These are phyloP conservation scores for Endogone sp. DNA, from an alignment of 192 early-diverging fungal genomes.

Conservation along the genomic window DNA sequence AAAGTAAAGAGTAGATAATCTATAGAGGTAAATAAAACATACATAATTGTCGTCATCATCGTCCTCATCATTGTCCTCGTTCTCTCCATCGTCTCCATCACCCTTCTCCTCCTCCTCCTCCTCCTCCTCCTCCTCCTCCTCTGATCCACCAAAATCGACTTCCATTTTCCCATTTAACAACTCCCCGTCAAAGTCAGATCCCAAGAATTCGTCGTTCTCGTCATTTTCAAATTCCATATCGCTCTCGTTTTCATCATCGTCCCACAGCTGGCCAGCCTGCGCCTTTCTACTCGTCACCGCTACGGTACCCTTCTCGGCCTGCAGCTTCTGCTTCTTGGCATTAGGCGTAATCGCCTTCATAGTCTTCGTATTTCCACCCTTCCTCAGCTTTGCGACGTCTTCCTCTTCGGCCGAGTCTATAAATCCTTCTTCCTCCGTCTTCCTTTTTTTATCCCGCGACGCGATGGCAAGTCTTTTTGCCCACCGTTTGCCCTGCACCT, in stretches of 20 bases:
- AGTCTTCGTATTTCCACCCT: conserved; percentile 9
- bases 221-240: conserved; percentile 30
- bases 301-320: conserved; percentile 14
- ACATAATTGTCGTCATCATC: conserved; percentile 38
- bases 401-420: conserved; percentile 31
- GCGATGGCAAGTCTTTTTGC: not conserved
- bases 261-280: conserved; percentile 17
- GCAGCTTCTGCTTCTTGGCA: conserved; percentile 5
- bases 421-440: conserved; percentile 22
- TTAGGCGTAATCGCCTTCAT: conserved; percentile 9
- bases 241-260: conserved; percentile 39
- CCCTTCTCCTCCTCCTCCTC: conserved; percentile 38
- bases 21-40: conserved; percentile 11
- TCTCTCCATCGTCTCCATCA: conserved; percentile 39
- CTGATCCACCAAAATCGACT: conserved; percentile 21
- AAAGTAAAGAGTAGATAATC: conserved; percentile 9
- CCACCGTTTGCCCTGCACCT: conserved; percentile 3
- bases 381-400: conserved; percentile 10
- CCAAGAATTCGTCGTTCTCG: conserved; percentile 16
- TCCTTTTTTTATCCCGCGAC: conserved; percentile 3
- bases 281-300: conserved; percentile 7
- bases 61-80: conserved; percentile 32
- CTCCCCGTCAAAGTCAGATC: conserved; percentile 21
- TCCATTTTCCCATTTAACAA: conserved; percentile 46
- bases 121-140: conserved; percentile 38